Evolutionary conservation across 495 filamentous ascomycete species (phyloP), one percentile per base, ranked within the genome.

Genomic region (Filosporella fistucella): DNA sequence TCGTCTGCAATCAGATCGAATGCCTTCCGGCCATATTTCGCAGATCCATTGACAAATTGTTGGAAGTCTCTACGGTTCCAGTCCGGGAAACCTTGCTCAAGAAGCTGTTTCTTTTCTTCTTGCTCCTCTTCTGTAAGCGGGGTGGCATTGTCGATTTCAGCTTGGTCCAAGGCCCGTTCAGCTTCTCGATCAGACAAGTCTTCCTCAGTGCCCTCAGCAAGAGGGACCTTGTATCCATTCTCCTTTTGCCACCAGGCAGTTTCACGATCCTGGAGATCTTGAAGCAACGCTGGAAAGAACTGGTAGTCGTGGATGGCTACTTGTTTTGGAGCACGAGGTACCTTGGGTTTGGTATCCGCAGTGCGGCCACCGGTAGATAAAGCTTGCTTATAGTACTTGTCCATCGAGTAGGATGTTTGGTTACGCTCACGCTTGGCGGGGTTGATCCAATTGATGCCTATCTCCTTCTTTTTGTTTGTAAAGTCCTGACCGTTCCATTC

Each of bases 401-500:
- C 94, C 66, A 97, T 95, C 0, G 91, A 96, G 57, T 99, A 99
- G 22, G 86, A 86, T 62, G 95, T 88, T 61, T 99, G 93, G 68
- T 97, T 99, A 42, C 94, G 86, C 68, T 99, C 94, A 57, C 94
- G 91, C 73, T 97, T 99, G 16, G 93, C 82, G 2, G 94, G 94
- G 59, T 99, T 96, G 70, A 99, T 99, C 94, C 94, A 99, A 61
- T 74, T 94, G 24, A 95, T 76, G 29, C 89, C 89, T 50, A 99
- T 88, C 34, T 95, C 91, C 60, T 96, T 96, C 70, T 95, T 95
- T 43, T 82, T 80, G n/a, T 73, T 77, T 6, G 89, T 87, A 57
- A 97, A 99, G 57, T 90, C 88, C 63, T 96, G 82, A 22, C 94
- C 94, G 53, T 99, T 97, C 94, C 94, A 99, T 61, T 97, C 91